Conservation (phyloP, 164 flowering plant species). For the Vitis riparia region DNA sequence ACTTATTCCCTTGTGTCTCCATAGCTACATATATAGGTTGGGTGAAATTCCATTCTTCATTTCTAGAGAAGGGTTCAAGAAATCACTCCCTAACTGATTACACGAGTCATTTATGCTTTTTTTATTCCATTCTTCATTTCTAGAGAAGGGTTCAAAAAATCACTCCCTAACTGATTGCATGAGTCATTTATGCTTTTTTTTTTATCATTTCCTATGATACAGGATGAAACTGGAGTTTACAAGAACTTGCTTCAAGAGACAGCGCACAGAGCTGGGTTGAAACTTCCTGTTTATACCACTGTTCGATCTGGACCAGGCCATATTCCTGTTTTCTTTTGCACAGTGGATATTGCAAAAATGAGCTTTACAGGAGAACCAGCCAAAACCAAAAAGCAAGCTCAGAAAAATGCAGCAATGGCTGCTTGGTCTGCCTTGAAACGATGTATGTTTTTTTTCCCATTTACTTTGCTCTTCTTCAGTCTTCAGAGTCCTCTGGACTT, state of each 20-base stretch:
- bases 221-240: conserved; percentile 36
- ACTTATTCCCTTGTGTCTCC: too few species aligned
- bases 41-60: too few species aligned
- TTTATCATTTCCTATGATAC: conserved; percentile 4
- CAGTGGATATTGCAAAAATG: conserved; percentile 26
- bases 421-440: conserved; percentile 28
- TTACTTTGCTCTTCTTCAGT: neutral
- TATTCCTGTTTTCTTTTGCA: conserved; percentile 22
- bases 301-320: conserved; percentile 24
- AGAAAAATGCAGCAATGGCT: conserved; percentile 30
- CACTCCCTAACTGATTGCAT: too few species aligned
- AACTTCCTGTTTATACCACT: conserved; percentile 28
- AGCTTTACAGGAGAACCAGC: conserved; percentile 24
- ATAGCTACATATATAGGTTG: too few species aligned
- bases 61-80: too few species aligned
- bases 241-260: conserved; percentile 25
- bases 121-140: too few species aligned
- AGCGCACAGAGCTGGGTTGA: conserved; percentile 10
- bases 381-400: conserved; percentile 30
- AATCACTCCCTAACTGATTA: too few species aligned
- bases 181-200: neutral
- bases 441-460: conserved; percentile 9
- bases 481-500: neutral
- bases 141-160: too few species aligned
- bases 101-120: neutral